Base-by-base conservation (phyloP, 192 early-diverging fungal genomes). In the Endogone sp. region DNA sequence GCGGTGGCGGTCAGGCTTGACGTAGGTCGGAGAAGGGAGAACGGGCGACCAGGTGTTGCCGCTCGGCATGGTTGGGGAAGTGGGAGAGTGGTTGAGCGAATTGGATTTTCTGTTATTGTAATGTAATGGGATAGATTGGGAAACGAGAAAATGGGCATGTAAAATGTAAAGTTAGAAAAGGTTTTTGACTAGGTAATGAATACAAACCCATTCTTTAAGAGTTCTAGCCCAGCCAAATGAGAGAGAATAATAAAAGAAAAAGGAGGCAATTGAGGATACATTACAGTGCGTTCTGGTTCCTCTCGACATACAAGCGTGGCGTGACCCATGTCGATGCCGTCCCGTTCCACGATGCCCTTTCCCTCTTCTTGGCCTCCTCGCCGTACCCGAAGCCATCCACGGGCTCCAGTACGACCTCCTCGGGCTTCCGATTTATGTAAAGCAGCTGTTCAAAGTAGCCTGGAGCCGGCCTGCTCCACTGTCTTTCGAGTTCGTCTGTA, bases 391-490 rank as follows among this genome's bases (percentile, higher is more conserved):
- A 49, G 37, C 37, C 37, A 16, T 49, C 16, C 9, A 49, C 37
- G 37, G 37, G 9, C 37, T 49, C 37, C 37, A 49, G 37, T 6
- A 49, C 37, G 37, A 49, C 37, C 37, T 49, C 37, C 37, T 49
- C 37, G 16, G 37, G 37, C 37, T 49, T 49, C 37, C 16, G 37
- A 16, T 49, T 1, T 16, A 68, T 60, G 62, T 65, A 63, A 73
- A 83, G 76, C 76, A 28, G 71, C 84, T 63, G 71, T 58, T 60
- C 81, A 28, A 67, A n/a, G 54, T 71, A 76, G 30, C 65, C 61
- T 25, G 70, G 64, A 63, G 55, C 65, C 22, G 79, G 79, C 8
- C 76, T 69, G 3, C 65, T 66, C 82, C 82, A 84, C 62, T 77
- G 77, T 67, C 71, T 67, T 10, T 84, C 79, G 21, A 84, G 56